Conservation (phyloP, 2,329 filamentous ascomycete genomes). For the Hypoxylon sp. region DNA sequence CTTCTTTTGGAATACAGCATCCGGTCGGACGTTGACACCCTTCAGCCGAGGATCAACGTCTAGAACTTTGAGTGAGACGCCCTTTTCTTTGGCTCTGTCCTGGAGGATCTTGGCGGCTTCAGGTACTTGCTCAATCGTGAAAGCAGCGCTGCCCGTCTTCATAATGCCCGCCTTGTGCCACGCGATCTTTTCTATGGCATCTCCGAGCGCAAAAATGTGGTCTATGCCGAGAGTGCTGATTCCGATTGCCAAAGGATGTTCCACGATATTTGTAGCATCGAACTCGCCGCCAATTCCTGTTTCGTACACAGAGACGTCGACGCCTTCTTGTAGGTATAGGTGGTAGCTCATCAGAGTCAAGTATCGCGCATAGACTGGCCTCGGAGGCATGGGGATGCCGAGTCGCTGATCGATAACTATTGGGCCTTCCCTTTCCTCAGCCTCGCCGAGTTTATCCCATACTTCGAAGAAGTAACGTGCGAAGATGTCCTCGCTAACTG, state of each 20-base stretch:
- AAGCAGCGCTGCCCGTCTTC: slow-evolving; percentile 71
- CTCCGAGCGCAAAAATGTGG: slow-evolving; percentile 74
- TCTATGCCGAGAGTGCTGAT: slow-evolving; percentile 79
- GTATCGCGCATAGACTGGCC: slow-evolving; percentile 73
- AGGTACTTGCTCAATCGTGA: slow-evolving; percentile 68
- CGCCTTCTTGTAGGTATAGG: slow-evolving; percentile 73
- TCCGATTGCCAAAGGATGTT: slow-evolving; percentile 69
- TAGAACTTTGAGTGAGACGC: slow-evolving; percentile 64
- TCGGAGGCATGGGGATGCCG: slow-evolving; percentile 56
- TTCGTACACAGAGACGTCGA: slow-evolving; percentile 76
- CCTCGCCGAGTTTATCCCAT: slow-evolving; percentile 69
- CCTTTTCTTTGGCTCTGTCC: slow-evolving; percentile 67
- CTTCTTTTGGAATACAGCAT: slow-evolving; percentile 71
- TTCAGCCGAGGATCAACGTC: slow-evolving; percentile 63
- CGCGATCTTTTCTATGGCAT: slow-evolving; percentile 75
- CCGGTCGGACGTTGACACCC: slow-evolving; percentile 64
- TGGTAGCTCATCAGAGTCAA: slow-evolving; percentile 78
- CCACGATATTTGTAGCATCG: slow-evolving; percentile 78
- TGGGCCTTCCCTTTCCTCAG: slow-evolving; percentile 51
- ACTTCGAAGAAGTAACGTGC: slow-evolving; percentile 78
- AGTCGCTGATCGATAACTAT: slow-evolving; percentile 51
- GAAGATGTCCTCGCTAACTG: slow-evolving; percentile 72
- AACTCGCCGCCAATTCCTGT: slow-evolving; percentile 77
- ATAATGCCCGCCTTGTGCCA: slow-evolving; percentile 84
- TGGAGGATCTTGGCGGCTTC: slow-evolving; percentile 63